A percentile compares a stretch with the other conserved stretches of the same genome.
Evolutionary conservation across 2,329 filamentous ascomycete genomes (phyloP).

Genomic region (Hymenoscyphus scutula): DNA sequence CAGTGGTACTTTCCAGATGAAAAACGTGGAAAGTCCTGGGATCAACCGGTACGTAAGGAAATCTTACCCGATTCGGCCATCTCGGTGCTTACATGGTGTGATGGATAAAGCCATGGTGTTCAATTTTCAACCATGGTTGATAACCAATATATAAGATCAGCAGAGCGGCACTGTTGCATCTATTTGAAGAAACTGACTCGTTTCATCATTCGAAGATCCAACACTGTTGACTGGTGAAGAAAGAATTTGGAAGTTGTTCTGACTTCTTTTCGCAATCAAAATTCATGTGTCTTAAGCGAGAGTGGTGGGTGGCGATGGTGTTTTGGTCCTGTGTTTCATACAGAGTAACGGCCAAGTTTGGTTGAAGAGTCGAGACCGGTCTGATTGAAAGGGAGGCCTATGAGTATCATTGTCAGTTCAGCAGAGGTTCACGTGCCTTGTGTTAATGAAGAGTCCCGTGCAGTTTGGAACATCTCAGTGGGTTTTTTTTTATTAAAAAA

Average conservation of each 20-base stretch:
- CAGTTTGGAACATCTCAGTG: no score
- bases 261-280: not conserved
- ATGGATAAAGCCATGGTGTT: not conserved
- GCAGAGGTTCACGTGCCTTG: no score
- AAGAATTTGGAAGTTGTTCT: not conserved
- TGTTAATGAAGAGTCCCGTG: no score
- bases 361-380: no score
- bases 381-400: no score
- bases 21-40: slow-evolving; percentile 5
- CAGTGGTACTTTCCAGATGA: not conserved
- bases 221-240: not conserved
- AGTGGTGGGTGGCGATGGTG: not conserved
- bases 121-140: not conserved
- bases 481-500: no score
- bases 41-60: not conserved
- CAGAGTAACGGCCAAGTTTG: no score
- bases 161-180: not conserved
- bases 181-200: not conserved
- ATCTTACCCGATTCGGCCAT: not conserved
- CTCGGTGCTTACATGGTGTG: slow-evolving; percentile 1
- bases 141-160: not conserved
- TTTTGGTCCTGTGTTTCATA: not conserved
- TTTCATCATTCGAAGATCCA: slow-evolving; percentile 2
- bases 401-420: no score
- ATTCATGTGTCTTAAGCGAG: not conserved